Percentiles rank a stretch among this genome's conserved stretches.
Conservation (phyloP, 305 asterid genomes). For the Fraxinus dipetala region DNA sequence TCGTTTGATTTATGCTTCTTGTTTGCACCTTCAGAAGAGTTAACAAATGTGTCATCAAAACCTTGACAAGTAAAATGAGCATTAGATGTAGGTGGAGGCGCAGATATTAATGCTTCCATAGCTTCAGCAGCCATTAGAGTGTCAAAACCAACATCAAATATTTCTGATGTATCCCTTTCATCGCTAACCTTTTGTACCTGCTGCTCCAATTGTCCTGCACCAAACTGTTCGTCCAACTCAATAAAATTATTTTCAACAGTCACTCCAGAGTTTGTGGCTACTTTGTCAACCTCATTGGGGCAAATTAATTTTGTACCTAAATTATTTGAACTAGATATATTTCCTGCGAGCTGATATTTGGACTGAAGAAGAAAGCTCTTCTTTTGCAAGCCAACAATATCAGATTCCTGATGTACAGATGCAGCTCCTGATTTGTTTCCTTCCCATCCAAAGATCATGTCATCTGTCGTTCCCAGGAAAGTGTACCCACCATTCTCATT, state of each 20-base stretch:
- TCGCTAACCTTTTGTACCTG: slow-evolving; percentile 31
- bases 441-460: slow-evolving; percentile 20
- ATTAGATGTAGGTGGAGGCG: slow-evolving; percentile 38
- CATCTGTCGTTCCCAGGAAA: slow-evolving; percentile 28
- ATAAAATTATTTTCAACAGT: slow-evolving; percentile 25
- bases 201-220: slow-evolving; percentile 26
- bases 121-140: slow-evolving; percentile 96
- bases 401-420: slow-evolving; percentile 27
- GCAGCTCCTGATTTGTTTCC: slow-evolving; percentile 23
- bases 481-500: slow-evolving; percentile 27
- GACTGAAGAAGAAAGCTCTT: slow-evolving; percentile 29
- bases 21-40: slow-evolving; percentile 22
- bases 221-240: slow-evolving; percentile 34
- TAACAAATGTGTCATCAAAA: slow-evolving; percentile 24
- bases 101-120: slow-evolving; percentile 60
- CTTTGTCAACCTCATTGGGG: slow-evolving; percentile 20
- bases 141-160: slow-evolving; percentile 56
- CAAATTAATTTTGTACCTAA: slow-evolving; percentile 19
- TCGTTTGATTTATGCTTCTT: slow-evolving; percentile 19
- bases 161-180: slow-evolving; percentile 28
- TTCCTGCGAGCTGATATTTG: slow-evolving; percentile 28
- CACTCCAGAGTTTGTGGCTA: slow-evolving; percentile 25
- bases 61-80: slow-evolving; percentile 30
- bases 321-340: slow-evolving; percentile 16
- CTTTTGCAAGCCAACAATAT: slow-evolving; percentile 24